Base-by-base conservation (phyloP, 2,329 filamentous ascomycete species). In the Plenodomus biglobosus region DNA sequence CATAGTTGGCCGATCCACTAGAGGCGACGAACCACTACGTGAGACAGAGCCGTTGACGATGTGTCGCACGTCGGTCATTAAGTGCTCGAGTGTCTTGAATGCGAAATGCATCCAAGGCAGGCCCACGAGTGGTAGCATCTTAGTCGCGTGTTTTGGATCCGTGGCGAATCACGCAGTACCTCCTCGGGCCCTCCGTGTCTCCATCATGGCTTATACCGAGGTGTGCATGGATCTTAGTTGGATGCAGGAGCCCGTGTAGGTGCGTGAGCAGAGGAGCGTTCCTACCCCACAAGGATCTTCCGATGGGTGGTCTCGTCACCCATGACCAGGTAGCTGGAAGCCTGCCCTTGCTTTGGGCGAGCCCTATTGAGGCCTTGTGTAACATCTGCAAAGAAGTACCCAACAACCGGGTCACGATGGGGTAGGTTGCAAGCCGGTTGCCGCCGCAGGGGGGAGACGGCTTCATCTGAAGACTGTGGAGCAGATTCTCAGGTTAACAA, bases 61-160 rank as follows among this genome's bases (percentile, higher is more conserved):
- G 35, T 55, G 64, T 68, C 46, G 59, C 53, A 69, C 66, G 44
- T 50, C 54, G 57, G 60, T 61, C 56, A 63, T 61, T 62, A 52
- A 42, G 44, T 43, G 35, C 32, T 47, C 13, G 34, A 44, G 37
- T 59, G 53, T 59, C 53, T 60, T 43, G 53, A 53, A 46, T 17
- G n/a, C 49, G 46, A 41, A 38, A 46, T 50, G 52, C 45, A 38
- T 41, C 39, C 37, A 43, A 36, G 54, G 42, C 30, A 49, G 38
- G 42, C 44, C 27, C 13, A 38, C 30, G 44, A 42, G 50, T 46
- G 55, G 48, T 42, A 30, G 46, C 30, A 38, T 48, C 46, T 48
- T 32, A 32, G 40, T 19, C 21, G 32, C 37, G 50, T 54, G 43
- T 53, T 32, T 32, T 10, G 27, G 13, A 15, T 18, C 35, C 8